Evolutionary conservation across 2,329 filamentous ascomycete genomes (phyloP).

Genomic region (Polychaeton citri): DNA sequence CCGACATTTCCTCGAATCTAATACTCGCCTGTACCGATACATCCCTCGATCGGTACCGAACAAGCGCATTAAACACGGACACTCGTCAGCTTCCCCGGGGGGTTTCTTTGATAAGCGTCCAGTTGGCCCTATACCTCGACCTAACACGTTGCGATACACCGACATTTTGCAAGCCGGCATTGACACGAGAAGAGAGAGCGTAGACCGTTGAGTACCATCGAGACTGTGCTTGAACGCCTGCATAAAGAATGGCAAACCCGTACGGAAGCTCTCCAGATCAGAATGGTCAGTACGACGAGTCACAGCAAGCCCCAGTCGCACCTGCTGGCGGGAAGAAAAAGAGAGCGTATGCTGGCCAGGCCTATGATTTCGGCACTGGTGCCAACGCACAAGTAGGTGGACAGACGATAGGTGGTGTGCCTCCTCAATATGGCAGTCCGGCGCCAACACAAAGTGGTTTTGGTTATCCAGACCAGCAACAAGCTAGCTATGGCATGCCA

Average conservation of each 20-base stretch:
- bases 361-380: slow-evolving; percentile 82
- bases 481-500: slow-evolving; percentile 47
- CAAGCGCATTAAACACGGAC: too few species aligned
- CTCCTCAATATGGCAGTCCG: slow-evolving; percentile 27
- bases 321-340: slow-evolving; percentile 56
- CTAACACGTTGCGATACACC: too few species aligned
- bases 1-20: too few species aligned
- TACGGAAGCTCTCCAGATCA: slow-evolving; percentile 1
- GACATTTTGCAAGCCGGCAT: too few species aligned
- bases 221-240: too few species aligned
- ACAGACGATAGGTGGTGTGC: slow-evolving; percentile 10
- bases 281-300: slow-evolving; percentile 12
- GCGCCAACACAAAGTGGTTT: slow-evolving; percentile 16
- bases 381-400: slow-evolving; percentile 49
- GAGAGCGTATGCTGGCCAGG: slow-evolving; percentile 84
- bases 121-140: too few species aligned
- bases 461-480: slow-evolving; percentile 30
- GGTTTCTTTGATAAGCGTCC: too few species aligned
- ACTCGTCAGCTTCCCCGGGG: too few species aligned
- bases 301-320: slow-evolving; percentile 8
- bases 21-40: too few species aligned
- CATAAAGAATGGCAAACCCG: not conserved
- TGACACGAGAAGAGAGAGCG: too few species aligned
- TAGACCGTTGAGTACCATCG: too few species aligned
- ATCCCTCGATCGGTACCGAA: too few species aligned